A percentile compares a stretch with the other conserved stretches of the same genome.
Conservation (phyloP, 176 grass and related monocot species). For the Lolium multiflorum region DNA sequence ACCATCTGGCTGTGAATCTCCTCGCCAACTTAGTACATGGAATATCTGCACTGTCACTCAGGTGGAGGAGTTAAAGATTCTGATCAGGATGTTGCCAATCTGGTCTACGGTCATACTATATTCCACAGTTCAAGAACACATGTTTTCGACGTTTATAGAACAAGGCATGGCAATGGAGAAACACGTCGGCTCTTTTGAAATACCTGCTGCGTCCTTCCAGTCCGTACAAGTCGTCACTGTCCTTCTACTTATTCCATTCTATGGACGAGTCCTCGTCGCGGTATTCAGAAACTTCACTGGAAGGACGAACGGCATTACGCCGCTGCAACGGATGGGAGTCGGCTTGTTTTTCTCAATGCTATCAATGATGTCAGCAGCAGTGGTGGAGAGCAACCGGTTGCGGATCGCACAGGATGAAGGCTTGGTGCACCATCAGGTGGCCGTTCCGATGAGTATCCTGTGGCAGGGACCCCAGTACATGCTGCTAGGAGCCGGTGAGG, state of each 20-base stretch:
- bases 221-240: conserved; percentile 43
- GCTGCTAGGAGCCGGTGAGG: conserved; percentile 47
- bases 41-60: conserved; percentile 63
- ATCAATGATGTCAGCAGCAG: conserved; percentile 56
- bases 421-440: conserved; percentile 31
- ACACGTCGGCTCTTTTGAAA: conserved; percentile 44
- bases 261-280: conserved; percentile 58
- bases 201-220: background rate
- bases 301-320: conserved; percentile 50
- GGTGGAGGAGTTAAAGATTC: conserved; percentile 68
- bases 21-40: conserved; percentile 38
- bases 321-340: conserved; percentile 54
- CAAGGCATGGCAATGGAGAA: conserved; percentile 58
- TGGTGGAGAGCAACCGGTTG: conserved; percentile 53
- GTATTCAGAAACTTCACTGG: conserved; percentile 51
- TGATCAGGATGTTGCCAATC: conserved; percentile 59
- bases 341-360: conserved; percentile 50
- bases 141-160: conserved; percentile 56
- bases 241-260: conserved; percentile 50
- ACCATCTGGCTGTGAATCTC: conserved; percentile 27
- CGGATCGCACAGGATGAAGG: conserved; percentile 28
- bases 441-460: conserved; percentile 57
- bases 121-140: conserved; percentile 48
- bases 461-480: conserved; percentile 69
- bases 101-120: conserved; percentile 55